A percentile compares a stretch with the other conserved stretches of the same genome.
Evolutionary conservation across 352 stramenopile genomes (phyloP).

Genomic region (Pythium myriotylum): DNA sequence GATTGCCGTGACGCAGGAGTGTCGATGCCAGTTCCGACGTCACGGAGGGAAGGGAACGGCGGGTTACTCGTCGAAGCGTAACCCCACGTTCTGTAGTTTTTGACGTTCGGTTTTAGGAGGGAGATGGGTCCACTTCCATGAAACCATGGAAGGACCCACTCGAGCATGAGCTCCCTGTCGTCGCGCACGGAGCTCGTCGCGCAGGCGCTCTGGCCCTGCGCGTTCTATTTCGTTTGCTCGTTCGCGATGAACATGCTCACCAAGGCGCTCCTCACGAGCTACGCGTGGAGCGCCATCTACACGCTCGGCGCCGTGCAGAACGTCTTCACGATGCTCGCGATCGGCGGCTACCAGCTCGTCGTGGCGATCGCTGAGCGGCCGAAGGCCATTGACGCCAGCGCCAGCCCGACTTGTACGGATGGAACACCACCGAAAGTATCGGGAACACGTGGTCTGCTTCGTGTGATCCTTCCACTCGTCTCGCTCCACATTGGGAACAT

Average conservation of each 20-base stretch:
- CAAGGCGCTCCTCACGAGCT: slow-evolving; percentile 67
- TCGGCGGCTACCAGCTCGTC: slow-evolving; percentile 34
- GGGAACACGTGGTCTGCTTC: slow-evolving; percentile 25
- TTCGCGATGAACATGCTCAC: slow-evolving; percentile 81
- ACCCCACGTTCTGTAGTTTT: too few species aligned
- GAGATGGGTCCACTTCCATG: too few species aligned
- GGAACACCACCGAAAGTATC: not conserved
- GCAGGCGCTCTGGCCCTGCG: slow-evolving; percentile 59
- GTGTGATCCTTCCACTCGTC: slow-evolving; percentile 54
- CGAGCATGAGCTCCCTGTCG: too few species aligned
- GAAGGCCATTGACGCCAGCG: not conserved
- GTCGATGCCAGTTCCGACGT: too few species aligned
- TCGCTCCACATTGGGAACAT: slow-evolving; percentile 63
- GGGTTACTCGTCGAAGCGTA: too few species aligned
- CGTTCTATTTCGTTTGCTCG: slow-evolving; percentile 66
- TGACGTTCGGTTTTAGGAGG: too few species aligned
- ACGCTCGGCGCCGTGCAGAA: slow-evolving; percentile 65
- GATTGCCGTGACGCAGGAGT: too few species aligned
- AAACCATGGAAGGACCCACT: too few species aligned
- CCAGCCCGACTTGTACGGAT: not conserved
- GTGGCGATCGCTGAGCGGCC: slow-evolving; percentile 7
- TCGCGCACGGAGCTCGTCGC: slow-evolving; percentile 6
- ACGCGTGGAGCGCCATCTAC: slow-evolving; percentile 63
- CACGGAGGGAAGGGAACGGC: too few species aligned
- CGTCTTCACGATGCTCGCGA: slow-evolving; percentile 54